These are phyloP conservation scores for Plenodomus biglobosus DNA, from an alignment of 2,329 filamentous ascomycete species.

Conservation along the genomic window DNA sequence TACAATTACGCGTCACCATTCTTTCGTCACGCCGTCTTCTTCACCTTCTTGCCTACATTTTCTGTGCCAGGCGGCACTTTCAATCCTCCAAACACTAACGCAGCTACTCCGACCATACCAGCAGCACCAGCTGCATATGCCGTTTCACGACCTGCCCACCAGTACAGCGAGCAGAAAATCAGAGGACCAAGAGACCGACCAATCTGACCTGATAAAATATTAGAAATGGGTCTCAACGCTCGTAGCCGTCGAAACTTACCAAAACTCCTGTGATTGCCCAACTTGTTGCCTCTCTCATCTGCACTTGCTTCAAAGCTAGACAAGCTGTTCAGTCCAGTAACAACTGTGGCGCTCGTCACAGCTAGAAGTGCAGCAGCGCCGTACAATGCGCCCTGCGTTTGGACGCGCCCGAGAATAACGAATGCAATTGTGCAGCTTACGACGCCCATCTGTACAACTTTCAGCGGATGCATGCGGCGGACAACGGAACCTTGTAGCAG, in stretches of 20 bases:
- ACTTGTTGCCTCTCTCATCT: constrained; percentile 78
- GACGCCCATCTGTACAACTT: constrained; percentile 78
- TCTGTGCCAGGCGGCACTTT: constrained; percentile 60
- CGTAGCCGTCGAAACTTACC: constrained; percentile 32
- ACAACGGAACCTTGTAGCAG: constrained; percentile 93
- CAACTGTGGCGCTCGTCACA: constrained; percentile 89
- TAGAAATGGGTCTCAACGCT: constrained; percentile 7
- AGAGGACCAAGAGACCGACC: constrained; percentile 85
- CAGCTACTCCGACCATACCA: constrained; percentile 75
- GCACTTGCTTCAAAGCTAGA: constrained; percentile 85
- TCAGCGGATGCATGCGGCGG: constrained; percentile 76
- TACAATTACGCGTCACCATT: neutral
- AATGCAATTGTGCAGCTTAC: constrained; percentile 78
- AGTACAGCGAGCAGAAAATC: constrained; percentile 92
- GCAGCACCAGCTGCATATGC: constrained; percentile 81
- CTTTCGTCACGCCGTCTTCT: constrained; percentile 7
- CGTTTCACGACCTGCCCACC: constrained; percentile 90
- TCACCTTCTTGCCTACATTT: constrained; percentile 28
- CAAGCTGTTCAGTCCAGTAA: constrained; percentile 88
- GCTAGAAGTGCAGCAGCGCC: constrained; percentile 80
- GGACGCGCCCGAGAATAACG: constrained; percentile 71
- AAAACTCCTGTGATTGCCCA: constrained; percentile 77
- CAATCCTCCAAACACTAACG: constrained; percentile 69
- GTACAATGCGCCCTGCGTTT: constrained; percentile 72
- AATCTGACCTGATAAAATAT: constrained; percentile 67